Evolutionary conservation across 1,284 basidiomycete species (phyloP).

Genomic region (Gastroboletus turbinatus): DNA sequence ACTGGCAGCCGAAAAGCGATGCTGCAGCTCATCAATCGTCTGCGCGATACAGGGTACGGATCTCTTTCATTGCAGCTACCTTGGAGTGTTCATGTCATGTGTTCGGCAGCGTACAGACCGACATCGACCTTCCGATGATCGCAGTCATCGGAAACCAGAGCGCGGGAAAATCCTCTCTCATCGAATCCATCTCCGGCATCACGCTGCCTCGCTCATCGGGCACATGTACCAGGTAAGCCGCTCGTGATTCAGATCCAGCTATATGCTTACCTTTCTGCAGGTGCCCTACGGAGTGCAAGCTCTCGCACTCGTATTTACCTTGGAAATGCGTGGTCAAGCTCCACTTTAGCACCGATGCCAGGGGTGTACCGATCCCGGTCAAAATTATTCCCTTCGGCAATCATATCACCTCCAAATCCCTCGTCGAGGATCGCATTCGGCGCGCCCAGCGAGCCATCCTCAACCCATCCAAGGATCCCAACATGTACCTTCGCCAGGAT

Average conservation of each 20-base stretch:
- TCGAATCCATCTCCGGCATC: constrained; percentile 73
- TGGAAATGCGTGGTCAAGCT: constrained; percentile 68
- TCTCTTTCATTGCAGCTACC: not conserved
- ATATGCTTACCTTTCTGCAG: constrained; percentile 34
- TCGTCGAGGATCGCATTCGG: constrained; percentile 64
- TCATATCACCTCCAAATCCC: constrained; percentile 46
- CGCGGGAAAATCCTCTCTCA: constrained; percentile 72
- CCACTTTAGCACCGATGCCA: constrained; percentile 48
- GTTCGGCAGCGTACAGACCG: constrained; percentile 52
- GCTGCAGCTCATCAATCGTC: constrained; percentile 52
- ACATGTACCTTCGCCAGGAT: constrained; percentile 42
- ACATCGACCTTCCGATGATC: constrained; percentile 69
- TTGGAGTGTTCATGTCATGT: not conserved
- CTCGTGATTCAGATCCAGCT: accelerated
- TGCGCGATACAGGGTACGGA: constrained; percentile 56
- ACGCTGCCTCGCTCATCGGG: constrained; percentile 62
- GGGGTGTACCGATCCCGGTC: constrained; percentile 43
- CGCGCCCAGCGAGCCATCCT: constrained; percentile 73
- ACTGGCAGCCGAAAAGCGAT: constrained; percentile 41
- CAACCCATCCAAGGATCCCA: constrained; percentile 47
- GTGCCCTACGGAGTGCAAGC: constrained; percentile 70
- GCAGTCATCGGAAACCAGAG: constrained; percentile 68
- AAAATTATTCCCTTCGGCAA: constrained; percentile 51
- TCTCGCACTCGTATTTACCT: constrained; percentile 42
- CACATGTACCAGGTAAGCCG: constrained; percentile 61